A percentile compares a stretch with the other conserved stretches of the same genome.
Conservation (phyloP, 2,329 filamentous ascomycete species). For the Ceratocystis albifundus region DNA sequence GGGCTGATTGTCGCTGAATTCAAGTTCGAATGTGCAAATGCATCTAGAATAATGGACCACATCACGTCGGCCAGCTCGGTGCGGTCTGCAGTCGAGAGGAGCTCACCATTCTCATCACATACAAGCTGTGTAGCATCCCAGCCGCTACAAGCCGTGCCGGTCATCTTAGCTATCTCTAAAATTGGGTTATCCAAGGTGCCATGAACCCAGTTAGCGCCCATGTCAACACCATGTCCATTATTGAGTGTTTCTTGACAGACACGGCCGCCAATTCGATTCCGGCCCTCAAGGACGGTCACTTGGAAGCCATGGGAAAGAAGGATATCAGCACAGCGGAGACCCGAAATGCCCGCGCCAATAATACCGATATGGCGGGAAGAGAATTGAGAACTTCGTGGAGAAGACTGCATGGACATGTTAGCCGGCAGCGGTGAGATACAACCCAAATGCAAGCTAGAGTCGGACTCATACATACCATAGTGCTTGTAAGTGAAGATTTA, state of each 20-base stretch:
- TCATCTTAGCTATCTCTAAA: slow-evolving; percentile 51
- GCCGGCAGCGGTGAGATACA: neutral
- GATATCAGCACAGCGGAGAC: slow-evolving; percentile 58
- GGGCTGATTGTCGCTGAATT: slow-evolving; percentile 38
- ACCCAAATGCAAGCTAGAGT: neutral
- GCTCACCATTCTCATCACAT: slow-evolving; percentile 45
- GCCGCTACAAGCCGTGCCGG: slow-evolving; percentile 39
- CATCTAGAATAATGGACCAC: slow-evolving; percentile 57
- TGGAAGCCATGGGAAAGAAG: slow-evolving; percentile 52
- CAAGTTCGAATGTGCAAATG: slow-evolving; percentile 55
- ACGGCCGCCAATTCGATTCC: slow-evolving; percentile 55
- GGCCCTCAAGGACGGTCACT: slow-evolving; percentile 59
- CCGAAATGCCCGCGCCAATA: slow-evolving; percentile 59
- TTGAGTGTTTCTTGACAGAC: slow-evolving; percentile 42
- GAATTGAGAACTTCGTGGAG: slow-evolving; percentile 1
- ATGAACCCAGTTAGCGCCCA: slow-evolving; percentile 72
- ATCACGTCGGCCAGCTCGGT: slow-evolving; percentile 42
- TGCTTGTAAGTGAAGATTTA: slow-evolving; percentile 11
- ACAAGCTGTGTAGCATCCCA: slow-evolving; percentile 45
- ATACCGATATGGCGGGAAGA: slow-evolving; percentile 34
- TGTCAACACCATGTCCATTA: slow-evolving; percentile 42
- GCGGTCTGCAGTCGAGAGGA: slow-evolving; percentile 38
- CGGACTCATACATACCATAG: slow-evolving; percentile 13
- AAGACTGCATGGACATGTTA: neutral
- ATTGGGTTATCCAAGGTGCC: slow-evolving; percentile 62